Base-by-base conservation (phyloP, 768 basidiomycete species). In the Tricholoma flavovirens region DNA sequence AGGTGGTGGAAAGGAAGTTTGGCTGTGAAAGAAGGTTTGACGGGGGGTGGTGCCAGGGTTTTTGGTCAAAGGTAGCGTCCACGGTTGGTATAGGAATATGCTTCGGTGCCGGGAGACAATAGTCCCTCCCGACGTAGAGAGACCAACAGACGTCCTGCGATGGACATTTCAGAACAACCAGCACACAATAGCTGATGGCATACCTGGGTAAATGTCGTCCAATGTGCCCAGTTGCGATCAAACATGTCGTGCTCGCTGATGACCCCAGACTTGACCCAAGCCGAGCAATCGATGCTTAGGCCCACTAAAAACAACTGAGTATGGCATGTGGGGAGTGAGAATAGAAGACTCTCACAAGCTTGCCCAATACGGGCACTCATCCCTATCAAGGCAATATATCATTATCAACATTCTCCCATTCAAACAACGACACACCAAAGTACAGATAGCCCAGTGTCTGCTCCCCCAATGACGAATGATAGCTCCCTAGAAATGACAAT, bases 111-210 rank as follows among this genome's bases (percentile, higher is more conserved):
- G 77, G 64, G 21, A 83, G 73, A 53, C 75, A 77, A 63, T 79
- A 81, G 52, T 84, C 83, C 17, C 84, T 75, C 7, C 84, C 84
- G n/a, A 84, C 82, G 51, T 84, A 84, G 0, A 85, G 70, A 1
- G 81, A 82, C 84, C 84, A 85, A 51, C 81, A 83, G 5, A 83
- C 79, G 54, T 86, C 83, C 77, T 83, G 22, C 10, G 21, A 36
- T 46, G 48, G n/a, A n/a, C 40, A 57, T 48, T 12, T 49, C 45
- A 49, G 45, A 50, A 51, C 53, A 33, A 11, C 36, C 2, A 9
- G 10, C 6, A 38, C 24, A 32, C 19, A 1, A 38, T 21, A 40
- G 12, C 26, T 14, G 29, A 35, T 30, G 30, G 49, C 65, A 11
- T 57, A 78, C 81, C 67, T 82, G 81, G 38, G 76, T 71, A 65